Conservation (phyloP, 257 asterid genomes). For the Linderniella brevidens region DNA sequence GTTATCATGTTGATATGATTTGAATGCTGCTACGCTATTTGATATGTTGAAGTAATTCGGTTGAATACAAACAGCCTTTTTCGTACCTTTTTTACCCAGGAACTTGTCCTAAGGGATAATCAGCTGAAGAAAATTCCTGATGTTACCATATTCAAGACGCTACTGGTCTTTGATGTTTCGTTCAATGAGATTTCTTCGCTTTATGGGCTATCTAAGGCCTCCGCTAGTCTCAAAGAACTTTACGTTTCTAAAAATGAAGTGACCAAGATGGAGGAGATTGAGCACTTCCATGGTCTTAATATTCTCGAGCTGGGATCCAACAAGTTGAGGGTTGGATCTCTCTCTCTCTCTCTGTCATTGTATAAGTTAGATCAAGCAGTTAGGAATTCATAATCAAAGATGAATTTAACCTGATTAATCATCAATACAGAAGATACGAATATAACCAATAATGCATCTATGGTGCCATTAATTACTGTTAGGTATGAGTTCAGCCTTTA, state of each 20-base stretch:
- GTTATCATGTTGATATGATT: too few relatives aligned
- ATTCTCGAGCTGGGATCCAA: constrained; percentile 98
- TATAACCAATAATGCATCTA: too few relatives aligned
- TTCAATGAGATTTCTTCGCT: constrained; percentile 69
- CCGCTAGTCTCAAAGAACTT: constrained; percentile 72
- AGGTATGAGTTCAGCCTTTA: too few relatives aligned
- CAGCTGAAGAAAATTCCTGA: constrained; percentile 80
- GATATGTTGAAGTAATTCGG: not conserved
- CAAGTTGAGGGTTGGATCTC: constrained; percentile 57
- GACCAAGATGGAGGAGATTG: constrained; percentile 80
- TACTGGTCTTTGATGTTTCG: constrained; percentile 77
- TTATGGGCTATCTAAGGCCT: constrained; percentile 50
- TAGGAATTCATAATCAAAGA: constrained; percentile 4
- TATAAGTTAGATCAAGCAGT: constrained; percentile 7
- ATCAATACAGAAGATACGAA: not conserved
- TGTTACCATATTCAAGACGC: constrained; percentile 62
- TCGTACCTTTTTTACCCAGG: constrained; percentile 25
- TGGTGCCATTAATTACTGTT: too few relatives aligned
- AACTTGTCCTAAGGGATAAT: constrained; percentile 85
- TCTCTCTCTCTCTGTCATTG: constrained; percentile 5
- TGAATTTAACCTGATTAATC: constrained; percentile 4
- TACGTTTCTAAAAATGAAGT: constrained; percentile 91
- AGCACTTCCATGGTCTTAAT: constrained; percentile 57
- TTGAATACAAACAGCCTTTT: constrained; percentile 1
- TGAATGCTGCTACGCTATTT: not conserved